phyloP scores from a whole-genome alignment of 2,329 filamentous ascomycete genomes.

The Colletotrichum spaethianum region DNA sequence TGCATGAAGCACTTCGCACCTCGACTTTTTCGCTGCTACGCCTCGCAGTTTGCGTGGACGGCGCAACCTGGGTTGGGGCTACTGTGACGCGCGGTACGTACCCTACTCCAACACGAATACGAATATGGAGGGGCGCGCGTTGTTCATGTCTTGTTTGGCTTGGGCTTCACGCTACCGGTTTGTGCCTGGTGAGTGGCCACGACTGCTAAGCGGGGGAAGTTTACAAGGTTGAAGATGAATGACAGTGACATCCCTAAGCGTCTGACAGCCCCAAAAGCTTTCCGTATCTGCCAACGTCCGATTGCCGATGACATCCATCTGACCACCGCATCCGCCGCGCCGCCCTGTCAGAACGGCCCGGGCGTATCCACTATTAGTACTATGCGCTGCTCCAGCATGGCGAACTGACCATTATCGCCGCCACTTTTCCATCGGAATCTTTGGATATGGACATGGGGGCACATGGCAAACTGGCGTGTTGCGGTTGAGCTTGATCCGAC shows the following conservation, averaged over 20 bases:
- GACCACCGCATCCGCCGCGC: constrained; percentile 20
- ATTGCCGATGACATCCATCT: constrained; percentile 40
- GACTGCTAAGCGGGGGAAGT: constrained; percentile 3
- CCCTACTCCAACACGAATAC: constrained; percentile 36
- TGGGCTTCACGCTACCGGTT: constrained; percentile 3
- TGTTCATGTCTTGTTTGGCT: constrained; percentile 7
- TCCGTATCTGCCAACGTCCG: constrained; percentile 15
- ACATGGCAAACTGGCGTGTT: constrained; percentile 26
- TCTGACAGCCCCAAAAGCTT: constrained; percentile 10
- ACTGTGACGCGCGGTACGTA: constrained; percentile 10
- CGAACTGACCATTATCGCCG: constrained; percentile 1
- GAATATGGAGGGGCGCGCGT: constrained; percentile 31
- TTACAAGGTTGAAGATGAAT: constrained; percentile 1
- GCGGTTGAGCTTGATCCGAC: constrained; percentile 11
- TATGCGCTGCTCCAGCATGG: constrained; percentile 1
- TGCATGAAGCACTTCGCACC: constrained; percentile 25
- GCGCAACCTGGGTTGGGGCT: neutral
- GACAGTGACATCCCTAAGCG: neutral
- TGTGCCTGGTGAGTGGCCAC: neutral
- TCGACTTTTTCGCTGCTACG: constrained; percentile 27
- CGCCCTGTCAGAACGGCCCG: constrained; percentile 25
- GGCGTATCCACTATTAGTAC: constrained; percentile 13
- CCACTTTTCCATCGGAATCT: neutral
- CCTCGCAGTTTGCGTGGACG: constrained; percentile 1
- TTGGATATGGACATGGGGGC: constrained; percentile 13